A percentile compares a stretch with the other conserved stretches of the same genome.
Evolutionary conservation across 495 filamentous ascomycete species (phyloP).

Genomic region (Penicillium crystallinum): DNA sequence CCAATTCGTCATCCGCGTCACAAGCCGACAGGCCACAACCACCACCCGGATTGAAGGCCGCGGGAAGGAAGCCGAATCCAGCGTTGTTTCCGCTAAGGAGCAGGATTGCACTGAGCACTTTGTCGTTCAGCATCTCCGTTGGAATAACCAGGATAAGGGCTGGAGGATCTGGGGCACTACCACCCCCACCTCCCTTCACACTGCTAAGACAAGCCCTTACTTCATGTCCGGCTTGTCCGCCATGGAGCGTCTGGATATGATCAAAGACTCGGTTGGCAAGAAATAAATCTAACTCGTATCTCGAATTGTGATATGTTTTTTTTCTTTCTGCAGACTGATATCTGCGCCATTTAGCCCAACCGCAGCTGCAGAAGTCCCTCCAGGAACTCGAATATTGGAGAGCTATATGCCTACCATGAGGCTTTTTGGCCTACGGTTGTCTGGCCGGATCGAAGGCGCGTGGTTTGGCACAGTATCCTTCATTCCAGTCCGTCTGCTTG

Average conservation of each 20-base stretch:
- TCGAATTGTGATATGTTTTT: background rate
- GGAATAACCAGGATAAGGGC: constrained; percentile 50
- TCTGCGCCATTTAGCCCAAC: background rate
- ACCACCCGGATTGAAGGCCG: constrained; percentile 14
- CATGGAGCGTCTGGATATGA: constrained; percentile 30
- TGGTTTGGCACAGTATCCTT: background rate
- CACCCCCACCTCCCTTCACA: constrained; percentile 52
- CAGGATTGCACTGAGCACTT: constrained; percentile 70
- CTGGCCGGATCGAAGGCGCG: background rate
- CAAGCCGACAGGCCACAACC: constrained; percentile 54
- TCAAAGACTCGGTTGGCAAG: constrained; percentile 26
- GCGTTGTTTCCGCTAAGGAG: constrained; percentile 40
- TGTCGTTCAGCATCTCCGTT: constrained; percentile 61
- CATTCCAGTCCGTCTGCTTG: background rate
- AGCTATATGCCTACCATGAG: no score
- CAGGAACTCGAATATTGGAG: background rate
- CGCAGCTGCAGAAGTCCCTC: background rate
- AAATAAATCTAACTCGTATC: constrained; percentile 10
- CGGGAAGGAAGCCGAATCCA: background rate
- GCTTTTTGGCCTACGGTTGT: background rate
- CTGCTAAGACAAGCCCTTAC: constrained; percentile 29
- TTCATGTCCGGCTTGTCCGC: constrained; percentile 31
- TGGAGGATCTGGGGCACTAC: constrained; percentile 78
- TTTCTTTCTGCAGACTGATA: background rate
- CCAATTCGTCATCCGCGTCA: constrained; percentile 70